phyloP scores from a whole-genome alignment of 306 rosid species.

The Prunus fruticosa region DNA sequence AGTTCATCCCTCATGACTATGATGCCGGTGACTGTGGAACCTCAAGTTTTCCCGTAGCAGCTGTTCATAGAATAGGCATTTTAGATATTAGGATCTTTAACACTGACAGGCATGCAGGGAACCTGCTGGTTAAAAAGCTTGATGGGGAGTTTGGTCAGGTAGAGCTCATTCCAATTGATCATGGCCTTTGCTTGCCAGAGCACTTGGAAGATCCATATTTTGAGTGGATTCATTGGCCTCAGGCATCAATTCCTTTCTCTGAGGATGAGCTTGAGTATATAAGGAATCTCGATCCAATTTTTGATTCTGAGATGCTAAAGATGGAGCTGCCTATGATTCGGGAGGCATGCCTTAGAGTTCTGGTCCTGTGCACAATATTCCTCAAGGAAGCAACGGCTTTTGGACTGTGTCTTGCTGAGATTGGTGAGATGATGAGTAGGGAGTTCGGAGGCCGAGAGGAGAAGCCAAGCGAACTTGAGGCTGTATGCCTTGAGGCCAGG shows the following conservation, averaged over 20 bases:
- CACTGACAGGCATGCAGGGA: constrained; percentile 77
- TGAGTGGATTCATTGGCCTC: constrained; percentile 87
- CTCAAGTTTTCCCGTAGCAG: constrained; percentile 63
- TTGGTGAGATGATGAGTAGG: constrained; percentile 84
- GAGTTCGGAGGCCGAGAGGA: constrained; percentile 60
- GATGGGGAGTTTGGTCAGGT: constrained; percentile 52
- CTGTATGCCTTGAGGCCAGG: constrained; percentile 62
- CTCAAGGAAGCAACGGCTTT: constrained; percentile 73
- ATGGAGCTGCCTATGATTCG: constrained; percentile 76
- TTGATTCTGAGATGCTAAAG: constrained; percentile 64
- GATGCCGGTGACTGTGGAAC: constrained; percentile 81
- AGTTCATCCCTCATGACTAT: constrained; percentile 64
- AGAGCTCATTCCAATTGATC: constrained; percentile 76
- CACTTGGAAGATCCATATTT: constrained; percentile 75
- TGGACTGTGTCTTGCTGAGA: constrained; percentile 76
- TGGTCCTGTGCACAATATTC: constrained; percentile 66
- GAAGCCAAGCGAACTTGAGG: constrained; percentile 74
- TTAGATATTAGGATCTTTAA: constrained; percentile 58
- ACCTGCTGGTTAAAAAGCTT: constrained; percentile 65
- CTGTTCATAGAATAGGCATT: constrained; percentile 71
- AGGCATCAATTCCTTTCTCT: constrained; percentile 68
- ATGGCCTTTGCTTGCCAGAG: constrained; percentile 73
- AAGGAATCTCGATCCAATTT: constrained; percentile 48
- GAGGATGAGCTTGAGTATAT: constrained; percentile 65
- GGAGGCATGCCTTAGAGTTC: constrained; percentile 72